Percentiles rank a stretch among this genome's conserved stretches.
phyloP scores from a whole-genome alignment of 192 early-diverging fungal species.

The Backusella mclennaniae region DNA sequence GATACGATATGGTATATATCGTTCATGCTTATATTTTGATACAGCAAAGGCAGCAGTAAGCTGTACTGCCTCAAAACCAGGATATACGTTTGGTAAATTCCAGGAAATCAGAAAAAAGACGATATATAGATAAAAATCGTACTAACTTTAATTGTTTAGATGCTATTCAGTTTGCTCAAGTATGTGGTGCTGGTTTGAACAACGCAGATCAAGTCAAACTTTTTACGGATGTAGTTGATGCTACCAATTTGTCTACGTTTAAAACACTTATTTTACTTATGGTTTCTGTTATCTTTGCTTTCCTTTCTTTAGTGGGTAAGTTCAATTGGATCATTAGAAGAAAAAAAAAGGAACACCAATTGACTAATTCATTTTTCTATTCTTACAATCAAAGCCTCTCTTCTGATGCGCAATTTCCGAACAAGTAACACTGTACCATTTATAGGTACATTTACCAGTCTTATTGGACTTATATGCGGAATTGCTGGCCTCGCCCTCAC shows the following conservation, averaged over 20 bases:
- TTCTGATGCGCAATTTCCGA: background rate
- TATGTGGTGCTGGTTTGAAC: slow-evolving; percentile 10
- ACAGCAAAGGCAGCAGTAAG: background rate
- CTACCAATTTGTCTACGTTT: background rate
- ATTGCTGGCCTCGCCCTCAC: background rate
- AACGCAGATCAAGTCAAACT: background rate
- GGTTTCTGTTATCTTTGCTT: slow-evolving; percentile 10
- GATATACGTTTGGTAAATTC: background rate
- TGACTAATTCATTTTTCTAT: background rate
- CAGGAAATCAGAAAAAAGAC: background rate
- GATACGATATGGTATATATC: slow-evolving; percentile 28
- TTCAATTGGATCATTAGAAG: background rate
- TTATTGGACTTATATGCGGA: background rate
- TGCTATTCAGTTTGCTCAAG: slow-evolving; percentile 9
- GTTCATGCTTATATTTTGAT: slow-evolving; percentile 18
- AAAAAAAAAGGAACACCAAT: background rate
- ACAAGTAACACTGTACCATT: slow-evolving; percentile 9
- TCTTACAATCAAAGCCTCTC: background rate
- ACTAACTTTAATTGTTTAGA: slow-evolving; percentile 8
- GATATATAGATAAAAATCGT: background rate
- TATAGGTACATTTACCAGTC: slow-evolving; percentile 1
- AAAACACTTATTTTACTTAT: slow-evolving; percentile 11
- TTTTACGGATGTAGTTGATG: background rate
- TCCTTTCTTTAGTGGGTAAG: slow-evolving; percentile 5
- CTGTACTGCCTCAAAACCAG: background rate